A percentile compares a stretch with the other conserved stretches of the same genome.
phyloP scores from a whole-genome alignment of 495 filamentous ascomycete genomes.

The Xylaria longipes region DNA sequence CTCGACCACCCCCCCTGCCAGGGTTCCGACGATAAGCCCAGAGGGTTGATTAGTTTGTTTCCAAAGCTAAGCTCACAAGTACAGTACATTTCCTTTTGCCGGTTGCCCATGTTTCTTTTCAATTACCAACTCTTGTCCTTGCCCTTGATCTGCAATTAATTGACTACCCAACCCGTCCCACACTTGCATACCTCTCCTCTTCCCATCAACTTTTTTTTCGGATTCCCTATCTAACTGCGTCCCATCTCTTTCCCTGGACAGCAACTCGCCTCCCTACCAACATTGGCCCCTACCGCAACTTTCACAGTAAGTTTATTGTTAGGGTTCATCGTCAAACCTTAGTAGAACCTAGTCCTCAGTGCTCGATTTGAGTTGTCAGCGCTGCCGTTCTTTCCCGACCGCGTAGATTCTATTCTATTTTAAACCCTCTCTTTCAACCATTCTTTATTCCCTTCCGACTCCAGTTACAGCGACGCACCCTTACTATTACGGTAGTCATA shows the following conservation, averaged over 20 bases:
- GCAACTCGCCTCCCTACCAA: neutral
- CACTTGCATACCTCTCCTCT: slow-evolving; percentile 18
- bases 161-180: slow-evolving; percentile 29
- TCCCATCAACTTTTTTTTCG: slow-evolving; percentile 19
- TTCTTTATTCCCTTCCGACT: neutral
- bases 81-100: slow-evolving; percentile 20
- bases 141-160: slow-evolving; percentile 27
- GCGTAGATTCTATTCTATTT: neutral
- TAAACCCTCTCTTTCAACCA: neutral
- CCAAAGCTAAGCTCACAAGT: slow-evolving; percentile 23
- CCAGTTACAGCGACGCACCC: slow-evolving; percentile 3
- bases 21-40: slow-evolving; percentile 20
- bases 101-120: slow-evolving; percentile 26
- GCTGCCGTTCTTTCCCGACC: slow-evolving; percentile 4
- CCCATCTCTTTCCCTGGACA: neutral
- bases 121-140: slow-evolving; percentile 29
- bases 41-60: slow-evolving; percentile 22
- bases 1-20: slow-evolving; percentile 8
- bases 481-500: neutral
- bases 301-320: neutral
- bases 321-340: slow-evolving; percentile 19
- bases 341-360: neutral
- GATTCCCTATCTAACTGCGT: neutral
- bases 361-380: slow-evolving; percentile 3
- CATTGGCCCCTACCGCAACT: neutral